These are phyloP conservation scores for Blastobotrys robertii DNA, from an alignment of 805 yeast species.

Conservation along the genomic window DNA sequence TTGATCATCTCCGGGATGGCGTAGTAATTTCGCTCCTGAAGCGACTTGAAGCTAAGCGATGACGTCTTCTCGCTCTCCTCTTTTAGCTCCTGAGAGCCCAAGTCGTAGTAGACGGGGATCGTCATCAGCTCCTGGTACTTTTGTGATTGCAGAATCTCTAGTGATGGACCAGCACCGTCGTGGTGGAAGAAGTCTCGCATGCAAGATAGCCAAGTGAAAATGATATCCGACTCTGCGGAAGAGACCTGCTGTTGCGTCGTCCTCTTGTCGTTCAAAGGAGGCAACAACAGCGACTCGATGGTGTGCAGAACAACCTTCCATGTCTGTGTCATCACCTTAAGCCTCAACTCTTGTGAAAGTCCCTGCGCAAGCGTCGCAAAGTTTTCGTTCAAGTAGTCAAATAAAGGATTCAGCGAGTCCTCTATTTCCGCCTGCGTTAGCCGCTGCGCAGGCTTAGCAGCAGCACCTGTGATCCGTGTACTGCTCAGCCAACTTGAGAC, in stretches of 20 bases:
- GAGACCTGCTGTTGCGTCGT: conserved; percentile 39
- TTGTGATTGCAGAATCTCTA: conserved; percentile 50
- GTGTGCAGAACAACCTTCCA: conserved; percentile 67
- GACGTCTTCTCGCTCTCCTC: conserved; percentile 52
- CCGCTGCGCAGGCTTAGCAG: conserved; percentile 5
- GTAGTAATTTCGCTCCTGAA: conserved; percentile 40
- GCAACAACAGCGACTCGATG: conserved; percentile 66
- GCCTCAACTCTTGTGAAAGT: conserved; percentile 44
- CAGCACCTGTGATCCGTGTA: conserved; percentile 8
- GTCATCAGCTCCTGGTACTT: conserved; percentile 55
- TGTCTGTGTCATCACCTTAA: conserved; percentile 62
- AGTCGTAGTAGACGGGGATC: conserved; percentile 57
- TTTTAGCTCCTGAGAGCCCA: conserved; percentile 36
- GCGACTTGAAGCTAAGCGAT: conserved; percentile 41
- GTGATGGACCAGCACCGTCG: conserved; percentile 71
- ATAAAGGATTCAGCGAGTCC: conserved; percentile 62
- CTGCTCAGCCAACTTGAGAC: conserved; percentile 28
- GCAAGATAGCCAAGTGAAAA: conserved; percentile 63
- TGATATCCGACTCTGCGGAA: conserved; percentile 51
- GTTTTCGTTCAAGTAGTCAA: conserved; percentile 63
- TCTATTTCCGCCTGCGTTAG: conserved; percentile 34
- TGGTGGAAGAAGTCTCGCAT: conserved; percentile 69
- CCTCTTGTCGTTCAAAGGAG: conserved; percentile 41
- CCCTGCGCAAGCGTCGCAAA: conserved; percentile 52
- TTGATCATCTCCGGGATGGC: conserved; percentile 38